These are phyloP conservation scores for Wickerhamomyces pijperi DNA, from an alignment of 805 yeast species.

Conservation along the genomic window DNA sequence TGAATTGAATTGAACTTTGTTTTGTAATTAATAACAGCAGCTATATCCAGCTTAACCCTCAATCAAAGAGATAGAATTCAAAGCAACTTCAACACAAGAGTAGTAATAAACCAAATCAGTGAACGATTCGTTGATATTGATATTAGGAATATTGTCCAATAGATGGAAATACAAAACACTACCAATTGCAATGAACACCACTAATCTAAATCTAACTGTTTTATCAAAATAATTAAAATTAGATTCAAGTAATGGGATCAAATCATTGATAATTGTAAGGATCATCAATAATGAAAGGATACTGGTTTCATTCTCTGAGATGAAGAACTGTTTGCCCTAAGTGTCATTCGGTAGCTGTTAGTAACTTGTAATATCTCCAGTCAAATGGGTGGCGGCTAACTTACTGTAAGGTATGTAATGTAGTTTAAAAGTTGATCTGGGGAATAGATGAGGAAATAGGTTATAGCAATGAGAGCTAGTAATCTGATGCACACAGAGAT, in stretches of 20 bases:
- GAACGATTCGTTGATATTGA: background rate
- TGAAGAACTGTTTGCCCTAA: background rate
- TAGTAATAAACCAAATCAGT: background rate
- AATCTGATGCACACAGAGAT: background rate
- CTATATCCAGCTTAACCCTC: no score
- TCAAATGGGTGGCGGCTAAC: background rate
- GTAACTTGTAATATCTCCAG: background rate
- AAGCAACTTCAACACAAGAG: background rate
- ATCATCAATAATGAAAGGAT: background rate
- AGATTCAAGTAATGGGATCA: conserved; percentile 1
- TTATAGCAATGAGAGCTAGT: background rate
- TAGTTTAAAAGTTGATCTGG: background rate
- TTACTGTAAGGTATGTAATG: background rate
- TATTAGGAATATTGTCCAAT: background rate
- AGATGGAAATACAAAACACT: no score
- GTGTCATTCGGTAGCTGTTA: background rate
- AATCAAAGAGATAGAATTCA: background rate
- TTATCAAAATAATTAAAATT: conserved; percentile 1
- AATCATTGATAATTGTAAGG: background rate
- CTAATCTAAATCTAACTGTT: background rate
- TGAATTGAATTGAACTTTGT: no score
- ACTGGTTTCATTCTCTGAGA: background rate
- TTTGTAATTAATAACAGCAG: no score
- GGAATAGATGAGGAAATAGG: background rate
- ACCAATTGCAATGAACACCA: background rate